phyloP scores from a whole-genome alignment of 2,329 filamentous ascomycete species.

The Stagonosporopsis tanaceti region DNA sequence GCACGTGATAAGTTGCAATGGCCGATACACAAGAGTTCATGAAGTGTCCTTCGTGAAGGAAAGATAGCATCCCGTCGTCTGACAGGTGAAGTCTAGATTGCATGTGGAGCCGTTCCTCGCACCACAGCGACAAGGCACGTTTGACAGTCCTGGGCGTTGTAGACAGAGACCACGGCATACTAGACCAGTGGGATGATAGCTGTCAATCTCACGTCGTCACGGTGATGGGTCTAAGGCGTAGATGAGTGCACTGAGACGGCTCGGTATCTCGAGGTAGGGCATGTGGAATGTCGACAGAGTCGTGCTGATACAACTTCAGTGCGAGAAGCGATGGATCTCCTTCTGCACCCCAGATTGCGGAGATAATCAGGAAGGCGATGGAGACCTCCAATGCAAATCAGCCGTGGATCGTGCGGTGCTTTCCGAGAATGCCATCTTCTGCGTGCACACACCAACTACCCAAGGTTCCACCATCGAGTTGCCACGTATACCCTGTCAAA shows the following conservation, averaged over 20 bases:
- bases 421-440: neutral
- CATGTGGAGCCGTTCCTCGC: neutral
- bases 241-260: slow-evolving; percentile 1
- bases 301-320: neutral
- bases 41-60: neutral
- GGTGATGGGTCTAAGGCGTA: neutral
- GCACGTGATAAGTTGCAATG: no score
- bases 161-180: neutral
- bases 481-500: slow-evolving; percentile 15
- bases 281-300: neutral
- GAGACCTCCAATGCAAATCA: neutral
- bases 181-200: neutral
- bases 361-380: neutral
- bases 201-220: neutral
- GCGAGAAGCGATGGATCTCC: neutral
- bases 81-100: neutral
- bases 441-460: slow-evolving; percentile 1
- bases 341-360: neutral
- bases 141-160: neutral
- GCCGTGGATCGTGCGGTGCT: neutral
- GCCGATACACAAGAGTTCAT: no score
- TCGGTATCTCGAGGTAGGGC: neutral
- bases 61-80: slow-evolving; percentile 6
- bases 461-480: neutral
- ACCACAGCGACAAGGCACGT: slow-evolving; percentile 6